Evolutionary conservation across 2,329 filamentous ascomycete genomes (phyloP), one percentile per base, ranked within the genome.

Genomic region (Colletotrichum sidae): DNA sequence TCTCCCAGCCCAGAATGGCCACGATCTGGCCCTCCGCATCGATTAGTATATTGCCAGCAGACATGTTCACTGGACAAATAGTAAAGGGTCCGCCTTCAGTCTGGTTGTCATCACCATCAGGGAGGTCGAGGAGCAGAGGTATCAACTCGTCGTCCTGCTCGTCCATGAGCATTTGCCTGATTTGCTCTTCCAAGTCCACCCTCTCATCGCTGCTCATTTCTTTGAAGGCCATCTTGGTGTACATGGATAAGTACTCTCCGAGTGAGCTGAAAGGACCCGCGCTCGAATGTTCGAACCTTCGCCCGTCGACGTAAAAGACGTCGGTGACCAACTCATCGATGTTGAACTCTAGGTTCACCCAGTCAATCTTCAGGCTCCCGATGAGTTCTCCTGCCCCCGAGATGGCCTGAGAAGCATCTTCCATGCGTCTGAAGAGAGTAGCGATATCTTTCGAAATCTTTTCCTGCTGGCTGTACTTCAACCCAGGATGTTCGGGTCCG

Each of bases 1-100:
- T 38, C 11, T 68, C 68, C 63, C 67, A 69, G 3, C 65, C 68
- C 49, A 69, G 37, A 8, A 69, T 45, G 42, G 53, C 54, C 3
- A 45, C 13, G 12, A 69, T 41, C 25, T 55, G 17, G 6, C 41
- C 39, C 13, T 45, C 17, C 5, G 33, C 42, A 39, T 57, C 56
- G 8, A 64, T 39, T 4, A 68, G 59, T 7, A 69, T 42, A 6
- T 67, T 62, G 6, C 59, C 42, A 11, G 41, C 47, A 7, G 64
- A 60, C 11, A 68, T 49, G 17, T 69, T 64, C 3, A 47, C 45
- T 38, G 68, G 60, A n/a, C 50, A 44, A 3, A 69, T 17, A 2
- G 46, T 51, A 9, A 66, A 33, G 9, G 46, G 44, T 42, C 49
- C 59, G 10, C 59, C 67, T 6, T 61, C 46, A 35, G 15, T 53